phyloP scores from a whole-genome alignment of 2,329 filamentous ascomycete species.

The Epichloe coenophiala region DNA sequence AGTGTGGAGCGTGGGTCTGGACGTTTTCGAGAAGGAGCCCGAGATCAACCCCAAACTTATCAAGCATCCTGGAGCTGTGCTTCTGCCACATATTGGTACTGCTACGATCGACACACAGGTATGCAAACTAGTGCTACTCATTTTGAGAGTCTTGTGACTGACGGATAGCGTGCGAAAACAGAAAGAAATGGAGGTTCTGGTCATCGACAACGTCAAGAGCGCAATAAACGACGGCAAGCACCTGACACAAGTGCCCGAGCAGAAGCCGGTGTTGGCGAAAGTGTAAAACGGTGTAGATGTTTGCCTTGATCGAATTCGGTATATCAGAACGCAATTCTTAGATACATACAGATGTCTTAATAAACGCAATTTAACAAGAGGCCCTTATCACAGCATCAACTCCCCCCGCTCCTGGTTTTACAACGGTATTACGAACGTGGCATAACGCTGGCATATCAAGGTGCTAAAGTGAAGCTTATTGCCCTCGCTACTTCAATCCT shows the following conservation, averaged over 20 bases:
- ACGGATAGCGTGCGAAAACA: background rate
- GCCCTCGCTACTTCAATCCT: background rate
- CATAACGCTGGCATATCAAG: too few species aligned
- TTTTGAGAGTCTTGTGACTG: too few species aligned
- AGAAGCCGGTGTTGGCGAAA: constrained; percentile 1
- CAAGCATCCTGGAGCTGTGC: constrained; percentile 43
- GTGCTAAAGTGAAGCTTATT: background rate
- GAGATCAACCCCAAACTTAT: constrained; percentile 46
- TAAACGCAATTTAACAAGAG: background rate
- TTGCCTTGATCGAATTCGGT: too few species aligned
- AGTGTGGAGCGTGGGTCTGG: constrained; percentile 39
- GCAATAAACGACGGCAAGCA: constrained; percentile 8
- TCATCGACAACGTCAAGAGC: constrained; percentile 22
- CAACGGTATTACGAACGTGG: background rate
- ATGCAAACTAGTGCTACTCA: background rate
- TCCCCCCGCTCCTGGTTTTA: background rate
- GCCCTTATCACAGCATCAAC: background rate
- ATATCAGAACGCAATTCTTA: background rate
- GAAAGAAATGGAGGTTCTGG: constrained; percentile 16
- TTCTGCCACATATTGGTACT: constrained; percentile 57
- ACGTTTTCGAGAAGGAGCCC: constrained; percentile 46
- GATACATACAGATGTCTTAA: background rate
- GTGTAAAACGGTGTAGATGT: background rate
- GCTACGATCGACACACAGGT: constrained; percentile 38
- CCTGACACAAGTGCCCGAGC: constrained; percentile 8